Conservation (phyloP, 2,329 filamentous ascomycete species). For the Orbilia javanica region DNA sequence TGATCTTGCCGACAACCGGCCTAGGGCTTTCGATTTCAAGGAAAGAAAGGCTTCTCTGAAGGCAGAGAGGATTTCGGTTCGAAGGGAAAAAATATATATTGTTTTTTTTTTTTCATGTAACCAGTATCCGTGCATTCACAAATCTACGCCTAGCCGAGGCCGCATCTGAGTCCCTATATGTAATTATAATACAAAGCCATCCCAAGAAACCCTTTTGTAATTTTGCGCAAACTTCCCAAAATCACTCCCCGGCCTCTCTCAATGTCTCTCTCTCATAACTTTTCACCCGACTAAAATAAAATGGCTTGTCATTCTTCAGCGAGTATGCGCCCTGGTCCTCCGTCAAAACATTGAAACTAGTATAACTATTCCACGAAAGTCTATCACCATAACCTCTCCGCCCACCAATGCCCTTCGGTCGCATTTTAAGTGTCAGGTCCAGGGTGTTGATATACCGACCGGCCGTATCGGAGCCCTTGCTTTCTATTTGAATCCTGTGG, state of each 20-base stretch:
- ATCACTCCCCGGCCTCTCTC: slow-evolving; percentile 56
- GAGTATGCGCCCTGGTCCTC: slow-evolving; percentile 91
- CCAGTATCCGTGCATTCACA: too few relatives aligned
- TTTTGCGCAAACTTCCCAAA: background rate
- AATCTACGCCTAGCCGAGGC: too few relatives aligned
- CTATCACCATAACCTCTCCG: slow-evolving; percentile 79
- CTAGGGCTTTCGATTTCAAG: too few relatives aligned
- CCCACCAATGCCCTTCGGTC: slow-evolving; percentile 67
- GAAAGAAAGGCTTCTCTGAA: too few relatives aligned
- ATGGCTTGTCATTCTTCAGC: slow-evolving; percentile 74
- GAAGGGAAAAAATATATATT: too few relatives aligned
- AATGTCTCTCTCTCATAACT: slow-evolving; percentile 70
- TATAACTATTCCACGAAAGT: slow-evolving; percentile 87
- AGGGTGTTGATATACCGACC: slow-evolving; percentile 86
- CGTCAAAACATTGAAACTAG: slow-evolving; percentile 88
- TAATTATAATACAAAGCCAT: too few relatives aligned
- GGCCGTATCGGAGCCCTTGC: slow-evolving; percentile 73
- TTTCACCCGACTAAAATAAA: slow-evolving; percentile 76
- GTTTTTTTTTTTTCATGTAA: too few relatives aligned
- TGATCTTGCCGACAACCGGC: too few relatives aligned
- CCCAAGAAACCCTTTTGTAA: background rate
- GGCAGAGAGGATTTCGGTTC: too few relatives aligned
- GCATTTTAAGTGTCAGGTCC: slow-evolving; percentile 76
- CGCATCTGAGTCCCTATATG: too few relatives aligned
- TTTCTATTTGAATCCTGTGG: slow-evolving; percentile 80